These are phyloP conservation scores for Parathielavia hyrcaniae DNA, from an alignment of 495 filamentous ascomycete genomes.

Conservation along the genomic window DNA sequence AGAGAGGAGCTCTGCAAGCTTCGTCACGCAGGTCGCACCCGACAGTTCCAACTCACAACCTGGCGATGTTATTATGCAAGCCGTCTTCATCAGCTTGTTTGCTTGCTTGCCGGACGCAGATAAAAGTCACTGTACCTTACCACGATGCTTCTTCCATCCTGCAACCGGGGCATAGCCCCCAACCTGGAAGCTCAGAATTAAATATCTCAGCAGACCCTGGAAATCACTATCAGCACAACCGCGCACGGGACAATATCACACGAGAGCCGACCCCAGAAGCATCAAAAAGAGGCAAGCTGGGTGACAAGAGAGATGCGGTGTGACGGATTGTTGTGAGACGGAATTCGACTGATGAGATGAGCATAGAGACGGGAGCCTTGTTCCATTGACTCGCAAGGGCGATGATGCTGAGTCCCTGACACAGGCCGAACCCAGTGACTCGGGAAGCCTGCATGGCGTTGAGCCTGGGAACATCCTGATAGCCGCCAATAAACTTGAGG, in stretches of 20 bases:
- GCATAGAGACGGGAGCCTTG: too few relatives aligned
- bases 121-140: too few relatives aligned
- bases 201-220: conserved; percentile 20
- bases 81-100: neutral
- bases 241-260: conserved; percentile 8
- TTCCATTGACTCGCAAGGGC: neutral
- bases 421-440: neutral
- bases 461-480: conserved; percentile 3
- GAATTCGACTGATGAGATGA: neutral
- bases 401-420: conserved; percentile 6
- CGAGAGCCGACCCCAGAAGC: neutral
- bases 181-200: conserved; percentile 10
- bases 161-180: neutral
- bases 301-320: conserved; percentile 18
- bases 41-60: neutral
- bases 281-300: neutral
- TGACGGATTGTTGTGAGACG: conserved; percentile 8
- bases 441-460: conserved; percentile 4
- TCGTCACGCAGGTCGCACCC: conserved; percentile 7
- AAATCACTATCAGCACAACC: neutral
- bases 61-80: too few relatives aligned
- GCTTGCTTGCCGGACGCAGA: neutral
- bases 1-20: neutral
- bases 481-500: neutral
- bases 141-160: neutral